Evolutionary conservation across 2,329 filamentous ascomycete species (phyloP).

Genomic region (Monosporascus sp.): DNA sequence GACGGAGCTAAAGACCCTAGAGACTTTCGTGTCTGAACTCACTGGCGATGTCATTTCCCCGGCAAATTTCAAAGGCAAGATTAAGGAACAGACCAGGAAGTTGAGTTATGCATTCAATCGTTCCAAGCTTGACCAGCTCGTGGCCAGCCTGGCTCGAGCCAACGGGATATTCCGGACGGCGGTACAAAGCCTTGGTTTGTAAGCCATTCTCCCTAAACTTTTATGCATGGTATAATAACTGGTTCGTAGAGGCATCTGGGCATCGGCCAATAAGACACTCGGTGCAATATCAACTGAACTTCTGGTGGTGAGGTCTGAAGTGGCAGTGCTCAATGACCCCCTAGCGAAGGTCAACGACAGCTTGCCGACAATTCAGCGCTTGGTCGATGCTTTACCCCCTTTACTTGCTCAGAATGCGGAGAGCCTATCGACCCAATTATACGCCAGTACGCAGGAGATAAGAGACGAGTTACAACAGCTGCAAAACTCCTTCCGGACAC

Average conservation of each 20-base stretch:
- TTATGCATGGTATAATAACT: not conserved
- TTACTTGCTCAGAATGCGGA: not conserved
- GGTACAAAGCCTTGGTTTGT: not conserved
- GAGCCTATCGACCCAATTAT: not conserved
- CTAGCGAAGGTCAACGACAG: not conserved
- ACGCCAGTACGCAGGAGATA: not conserved
- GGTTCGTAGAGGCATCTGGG: not conserved
- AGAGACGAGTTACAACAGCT: not conserved
- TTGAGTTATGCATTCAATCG: not conserved
- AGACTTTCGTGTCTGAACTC: not conserved
- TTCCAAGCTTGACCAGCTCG: not conserved
- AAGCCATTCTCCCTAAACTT: not conserved
- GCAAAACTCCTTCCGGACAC: not conserved
- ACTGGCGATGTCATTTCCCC: not conserved
- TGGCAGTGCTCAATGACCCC: not conserved
- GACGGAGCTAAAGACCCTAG: not conserved
- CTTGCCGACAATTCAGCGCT: not conserved
- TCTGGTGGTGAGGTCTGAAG: not conserved
- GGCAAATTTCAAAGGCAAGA: not conserved
- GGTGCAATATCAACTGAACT: not conserved
- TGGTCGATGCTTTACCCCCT: not conserved
- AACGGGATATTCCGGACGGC: not conserved
- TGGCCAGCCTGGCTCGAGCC: not conserved
- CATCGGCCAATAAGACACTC: not conserved
- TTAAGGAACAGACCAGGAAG: not conserved